A percentile compares a stretch with the other conserved stretches of the same genome.
phyloP scores from a whole-genome alignment of 1,139 yeast species.

The Scheffersomyces insectosa region DNA sequence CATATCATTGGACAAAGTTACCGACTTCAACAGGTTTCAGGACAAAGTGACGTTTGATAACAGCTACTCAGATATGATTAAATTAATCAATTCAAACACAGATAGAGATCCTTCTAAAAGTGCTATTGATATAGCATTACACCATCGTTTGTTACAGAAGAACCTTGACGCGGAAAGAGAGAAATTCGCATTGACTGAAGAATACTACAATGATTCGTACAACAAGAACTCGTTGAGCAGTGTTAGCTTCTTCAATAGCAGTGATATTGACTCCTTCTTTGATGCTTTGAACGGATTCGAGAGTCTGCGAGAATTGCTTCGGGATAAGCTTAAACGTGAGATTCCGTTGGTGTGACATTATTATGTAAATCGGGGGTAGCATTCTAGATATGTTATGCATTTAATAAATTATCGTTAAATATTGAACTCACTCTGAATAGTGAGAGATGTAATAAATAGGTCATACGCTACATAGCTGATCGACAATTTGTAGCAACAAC shows the following conservation, averaged over 20 bases:
- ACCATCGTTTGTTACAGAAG: conserved; percentile 24
- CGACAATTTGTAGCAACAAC: conserved; percentile 11
- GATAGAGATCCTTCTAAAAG: conserved; percentile 11
- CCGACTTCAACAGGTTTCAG: conserved; percentile 13
- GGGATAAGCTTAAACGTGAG: conserved; percentile 3
- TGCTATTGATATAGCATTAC: conserved; percentile 24
- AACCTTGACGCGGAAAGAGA: conserved; percentile 21
- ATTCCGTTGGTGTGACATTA: conserved; percentile 11
- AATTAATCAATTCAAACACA: conserved; percentile 14
- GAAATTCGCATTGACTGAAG: conserved; percentile 17
- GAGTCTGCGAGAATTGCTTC: conserved; percentile 1
- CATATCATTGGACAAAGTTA: neutral
- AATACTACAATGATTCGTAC: conserved; percentile 8
- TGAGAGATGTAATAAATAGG: neutral
- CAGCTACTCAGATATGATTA: conserved; percentile 21
- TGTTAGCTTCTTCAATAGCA: conserved; percentile 14
- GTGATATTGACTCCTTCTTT: conserved; percentile 29
- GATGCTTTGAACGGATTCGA: conserved; percentile 6
- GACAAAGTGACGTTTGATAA: conserved; percentile 14
- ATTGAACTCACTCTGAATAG: no score
- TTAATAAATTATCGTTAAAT: neutral
- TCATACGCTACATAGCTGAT: conserved; percentile 11
- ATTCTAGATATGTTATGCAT: neutral
- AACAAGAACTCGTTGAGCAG: conserved; percentile 3
- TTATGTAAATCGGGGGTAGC: neutral